phyloP scores from a whole-genome alignment of 2,329 filamentous ascomycete genomes.

The Penicillium sp. region DNA sequence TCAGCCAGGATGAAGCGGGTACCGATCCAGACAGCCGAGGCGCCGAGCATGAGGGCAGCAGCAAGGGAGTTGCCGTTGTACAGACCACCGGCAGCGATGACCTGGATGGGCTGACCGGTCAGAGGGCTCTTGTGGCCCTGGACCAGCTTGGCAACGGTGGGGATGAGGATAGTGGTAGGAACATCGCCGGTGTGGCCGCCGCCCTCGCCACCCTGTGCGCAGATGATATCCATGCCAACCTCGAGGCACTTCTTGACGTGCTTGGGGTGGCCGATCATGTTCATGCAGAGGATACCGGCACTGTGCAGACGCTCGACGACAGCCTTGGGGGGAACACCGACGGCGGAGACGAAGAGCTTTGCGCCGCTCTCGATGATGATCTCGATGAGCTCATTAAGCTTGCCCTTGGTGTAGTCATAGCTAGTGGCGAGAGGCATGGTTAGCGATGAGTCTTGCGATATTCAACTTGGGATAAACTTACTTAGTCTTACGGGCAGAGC shows the following conservation, averaged over 20 bases:
- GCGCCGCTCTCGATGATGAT: slow-evolving; percentile 90
- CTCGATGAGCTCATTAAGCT: slow-evolving; percentile 82
- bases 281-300: slow-evolving; percentile 91
- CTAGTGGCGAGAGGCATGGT: slow-evolving; percentile 45
- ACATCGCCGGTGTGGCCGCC: slow-evolving; percentile 95
- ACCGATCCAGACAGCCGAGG: slow-evolving; percentile 89
- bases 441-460: slow-evolving; percentile 1
- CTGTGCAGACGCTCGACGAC: slow-evolving; percentile 88
- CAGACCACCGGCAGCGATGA: slow-evolving; percentile 89
- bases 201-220: slow-evolving; percentile 95
- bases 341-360: slow-evolving; percentile 91
- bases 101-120: slow-evolving; percentile 80
- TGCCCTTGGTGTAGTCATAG: slow-evolving; percentile 99
- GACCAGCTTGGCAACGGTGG: slow-evolving; percentile 77
- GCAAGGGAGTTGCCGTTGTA: slow-evolving; percentile 89
- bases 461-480: slow-evolving; percentile 35
- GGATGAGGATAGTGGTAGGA: slow-evolving; percentile 86
- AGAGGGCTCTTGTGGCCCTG: slow-evolving; percentile 78
- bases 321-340: slow-evolving; percentile 83
- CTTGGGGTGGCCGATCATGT: slow-evolving; percentile 99
- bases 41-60: slow-evolving; percentile 86
- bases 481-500: slow-evolving; percentile 93
- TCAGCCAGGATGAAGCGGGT: slow-evolving; percentile 91
- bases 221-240: slow-evolving; percentile 90
- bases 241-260: slow-evolving; percentile 95